Evolutionary conservation across 495 filamentous ascomycete genomes (phyloP).

Genomic region (Astrocystis sublimbata): DNA sequence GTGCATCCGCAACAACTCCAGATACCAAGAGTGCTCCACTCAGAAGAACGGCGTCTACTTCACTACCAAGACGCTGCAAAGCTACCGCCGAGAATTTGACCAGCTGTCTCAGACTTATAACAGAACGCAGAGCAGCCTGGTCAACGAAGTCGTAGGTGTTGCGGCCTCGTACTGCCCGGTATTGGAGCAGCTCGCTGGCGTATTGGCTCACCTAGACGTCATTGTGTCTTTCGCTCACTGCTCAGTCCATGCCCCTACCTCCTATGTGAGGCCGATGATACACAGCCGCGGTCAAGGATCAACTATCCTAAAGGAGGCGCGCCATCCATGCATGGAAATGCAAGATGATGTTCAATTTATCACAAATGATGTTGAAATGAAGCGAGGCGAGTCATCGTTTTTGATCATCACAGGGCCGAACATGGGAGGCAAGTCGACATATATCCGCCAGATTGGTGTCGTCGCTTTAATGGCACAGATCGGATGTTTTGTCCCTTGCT

Average conservation of each 20-base stretch:
- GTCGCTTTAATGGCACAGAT: conserved; percentile 98
- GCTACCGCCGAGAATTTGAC: conserved; percentile 85
- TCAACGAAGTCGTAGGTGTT: conserved; percentile 89
- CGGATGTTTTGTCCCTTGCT: conserved; percentile 93
- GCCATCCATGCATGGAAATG: conserved; percentile 99
- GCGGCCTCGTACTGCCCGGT: conserved; percentile 94
- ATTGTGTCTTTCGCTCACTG: conserved; percentile 94
- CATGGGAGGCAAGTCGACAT: conserved; percentile 99
- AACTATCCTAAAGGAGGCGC: conserved; percentile 86
- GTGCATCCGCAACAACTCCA: conserved; percentile 86
- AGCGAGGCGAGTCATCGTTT: conserved; percentile 82
- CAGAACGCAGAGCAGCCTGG: conserved; percentile 87
- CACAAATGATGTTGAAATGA: conserved; percentile 89
- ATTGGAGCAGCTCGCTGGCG: conserved; percentile 82
- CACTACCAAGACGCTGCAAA: conserved; percentile 82
- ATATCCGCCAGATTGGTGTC: conserved; percentile 96
- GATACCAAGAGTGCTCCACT: conserved; percentile 93
- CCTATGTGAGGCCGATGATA: conserved; percentile 89
- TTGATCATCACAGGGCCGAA: conserved; percentile 98
- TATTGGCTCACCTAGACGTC: conserved; percentile 94
- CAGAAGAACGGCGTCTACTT: conserved; percentile 99
- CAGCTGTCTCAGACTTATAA: conserved; percentile 96
- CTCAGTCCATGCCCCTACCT: conserved; percentile 86
- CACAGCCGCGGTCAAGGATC: conserved; percentile 88
- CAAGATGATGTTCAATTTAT: conserved; percentile 99